Conservation (phyloP, 768 basidiomycete genomes). For the Termitomyces sp. region DNA sequence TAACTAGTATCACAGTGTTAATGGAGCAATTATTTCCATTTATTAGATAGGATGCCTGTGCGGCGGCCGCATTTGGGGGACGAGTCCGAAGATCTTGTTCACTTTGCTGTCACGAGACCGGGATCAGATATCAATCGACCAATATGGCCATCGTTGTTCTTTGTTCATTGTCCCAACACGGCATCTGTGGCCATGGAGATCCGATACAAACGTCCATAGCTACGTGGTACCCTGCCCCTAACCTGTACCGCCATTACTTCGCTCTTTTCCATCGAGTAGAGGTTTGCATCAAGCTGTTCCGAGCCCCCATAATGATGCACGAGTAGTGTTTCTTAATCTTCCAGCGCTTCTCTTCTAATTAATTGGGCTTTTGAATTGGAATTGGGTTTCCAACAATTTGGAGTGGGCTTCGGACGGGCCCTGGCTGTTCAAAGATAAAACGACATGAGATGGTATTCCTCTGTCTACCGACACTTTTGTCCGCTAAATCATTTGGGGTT, state of each 20-base stretch:
- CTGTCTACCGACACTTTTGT: too few species aligned
- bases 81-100: too few species aligned
- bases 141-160: neutral
- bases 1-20: neutral
- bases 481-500: neutral
- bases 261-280: neutral
- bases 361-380: too few species aligned
- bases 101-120: neutral
- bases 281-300: too few species aligned
- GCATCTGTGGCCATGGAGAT: too few species aligned
- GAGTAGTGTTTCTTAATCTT: neutral
- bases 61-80: too few species aligned
- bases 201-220: neutral
- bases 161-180: neutral
- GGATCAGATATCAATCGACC: neutral
- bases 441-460: too few species aligned
- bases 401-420: neutral
- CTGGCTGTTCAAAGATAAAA: neutral
- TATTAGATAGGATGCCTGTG: neutral
- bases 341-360: neutral
- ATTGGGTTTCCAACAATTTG: neutral
- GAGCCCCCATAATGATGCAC: too few species aligned
- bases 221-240: neutral
- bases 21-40: neutral
- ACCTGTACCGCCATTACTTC: too few species aligned